Evolutionary conservation across 305 asterid genomes (phyloP).

Genomic region (Coffea humblotiana): DNA sequence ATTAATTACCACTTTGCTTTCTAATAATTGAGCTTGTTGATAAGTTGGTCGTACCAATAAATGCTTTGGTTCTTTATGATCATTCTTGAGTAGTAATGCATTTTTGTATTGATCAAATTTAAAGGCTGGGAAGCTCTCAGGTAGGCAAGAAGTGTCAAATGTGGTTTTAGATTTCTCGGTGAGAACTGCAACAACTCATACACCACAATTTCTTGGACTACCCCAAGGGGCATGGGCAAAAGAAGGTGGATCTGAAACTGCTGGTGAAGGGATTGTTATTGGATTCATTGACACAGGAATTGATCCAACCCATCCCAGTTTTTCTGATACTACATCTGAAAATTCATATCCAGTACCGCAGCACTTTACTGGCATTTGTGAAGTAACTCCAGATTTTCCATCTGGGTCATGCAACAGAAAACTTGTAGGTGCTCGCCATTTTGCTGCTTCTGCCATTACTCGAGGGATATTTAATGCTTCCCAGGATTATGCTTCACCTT

Average conservation of each 20-base stretch:
- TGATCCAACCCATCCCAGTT: slow-evolving; percentile 92
- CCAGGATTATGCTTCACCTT: slow-evolving; percentile 95
- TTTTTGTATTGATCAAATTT: slow-evolving; percentile 25
- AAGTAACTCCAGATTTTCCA: slow-evolving; percentile 92
- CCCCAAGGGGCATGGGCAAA: slow-evolving; percentile 96
- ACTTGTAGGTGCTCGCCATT: slow-evolving; percentile 97
- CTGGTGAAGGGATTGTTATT: slow-evolving; percentile 97
- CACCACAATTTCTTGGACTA: slow-evolving; percentile 92
- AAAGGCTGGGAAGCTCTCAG: slow-evolving; percentile 78
- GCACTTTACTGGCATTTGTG: slow-evolving; percentile 92
- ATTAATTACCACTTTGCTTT: neutral
- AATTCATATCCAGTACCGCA: slow-evolving; percentile 78
- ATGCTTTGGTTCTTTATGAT: slow-evolving; percentile 4
- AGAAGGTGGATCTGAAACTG: slow-evolving; percentile 85
- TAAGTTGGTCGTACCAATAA: neutral
- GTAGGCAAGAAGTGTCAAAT: slow-evolving; percentile 72
- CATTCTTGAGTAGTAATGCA: neutral
- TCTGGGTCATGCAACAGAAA: slow-evolving; percentile 98
- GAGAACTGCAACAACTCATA: slow-evolving; percentile 86
- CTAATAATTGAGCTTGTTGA: neutral
- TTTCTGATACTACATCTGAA: slow-evolving; percentile 63
- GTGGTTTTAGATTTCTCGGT: slow-evolving; percentile 84
- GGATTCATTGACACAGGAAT: slow-evolving; percentile 96
- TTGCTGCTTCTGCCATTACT: slow-evolving; percentile 97
- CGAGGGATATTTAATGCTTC: slow-evolving; percentile 95